Evolutionary conservation across 1,139 yeast genomes (phyloP), one percentile per base, ranked within the genome.

Genomic region (Protomyces macrosporus): DNA sequence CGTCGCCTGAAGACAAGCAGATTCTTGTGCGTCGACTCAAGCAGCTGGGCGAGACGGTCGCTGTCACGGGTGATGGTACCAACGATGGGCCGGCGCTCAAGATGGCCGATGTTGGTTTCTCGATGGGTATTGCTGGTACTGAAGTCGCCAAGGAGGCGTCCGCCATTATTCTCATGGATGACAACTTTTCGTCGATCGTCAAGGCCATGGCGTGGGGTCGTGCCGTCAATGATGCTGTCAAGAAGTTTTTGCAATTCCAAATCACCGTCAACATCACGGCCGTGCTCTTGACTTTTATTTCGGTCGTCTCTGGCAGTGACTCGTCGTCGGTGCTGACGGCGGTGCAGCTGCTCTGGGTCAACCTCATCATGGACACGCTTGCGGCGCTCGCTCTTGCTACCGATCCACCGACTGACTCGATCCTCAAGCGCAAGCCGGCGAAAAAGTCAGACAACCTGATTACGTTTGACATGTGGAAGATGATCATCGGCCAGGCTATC

Each of bases 161-260:
- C n/a, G 96, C 90, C 77, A 90, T 90, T 70, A 88, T 90, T 70
- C 81, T 90, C 71, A 90, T 90, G 95, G 90, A 95, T 45, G 98
- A 93, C 77, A 96, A 93, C 77, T 93, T 93, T 72, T 81, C 91
- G 7, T 93, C 95, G 64, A 93, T 93, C 74, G 98, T 93, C 60
- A 90, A 90, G 75, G 99, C 98, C n/a, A 89, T 93, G 72, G 89
- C 90, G 76, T 95, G 98, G 98, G 99, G 99, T 65, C 84, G 99
- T 75, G 91, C 98, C 63, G 98, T 95, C 67, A 88, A 96, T 23
- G 86, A 87, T 42, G 90, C 98, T 1, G 95, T 93, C 72, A 90
- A 90, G 75, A 93, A 93, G 75, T 93, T 93, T 73, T 86, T 93
- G 73, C 98, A 68, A 65, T 93, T 93, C 75, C 98, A 93, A 76